Percentiles rank a stretch among this genome's conserved stretches.
These are phyloP conservation scores for Fonsecaea pugnacius DNA, from an alignment of 2,329 filamentous ascomycete genomes.

Conservation along the genomic window DNA sequence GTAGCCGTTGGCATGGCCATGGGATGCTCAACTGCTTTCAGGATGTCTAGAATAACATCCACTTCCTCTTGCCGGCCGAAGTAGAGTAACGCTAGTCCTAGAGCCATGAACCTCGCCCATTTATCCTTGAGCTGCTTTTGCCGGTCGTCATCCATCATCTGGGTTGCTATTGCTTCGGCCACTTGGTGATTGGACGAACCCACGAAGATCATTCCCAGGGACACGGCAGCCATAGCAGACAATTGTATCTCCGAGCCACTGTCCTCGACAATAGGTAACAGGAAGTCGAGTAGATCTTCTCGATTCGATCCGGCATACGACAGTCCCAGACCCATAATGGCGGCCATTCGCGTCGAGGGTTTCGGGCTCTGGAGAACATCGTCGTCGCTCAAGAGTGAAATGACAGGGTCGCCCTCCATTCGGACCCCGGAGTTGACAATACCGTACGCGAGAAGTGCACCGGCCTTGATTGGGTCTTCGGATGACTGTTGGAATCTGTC, in stretches of 20 bases:
- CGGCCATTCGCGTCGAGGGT: constrained; percentile 75
- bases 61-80: constrained; percentile 98
- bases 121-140: constrained; percentile 92
- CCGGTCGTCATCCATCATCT: constrained; percentile 90
- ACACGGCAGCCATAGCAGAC: constrained; percentile 91
- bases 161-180: constrained; percentile 87
- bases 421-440: constrained; percentile 94
- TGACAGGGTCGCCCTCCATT: constrained; percentile 84
- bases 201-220: constrained; percentile 87
- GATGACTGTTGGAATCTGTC: constrained; percentile 88
- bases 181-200: constrained; percentile 90
- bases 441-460: constrained; percentile 88
- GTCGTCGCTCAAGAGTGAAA: constrained; percentile 80
- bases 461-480: constrained; percentile 85
- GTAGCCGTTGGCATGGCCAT: constrained; percentile 96
- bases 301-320: constrained; percentile 95
- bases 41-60: constrained; percentile 94
- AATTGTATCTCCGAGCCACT: constrained; percentile 88
- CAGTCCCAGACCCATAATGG: constrained; percentile 94
- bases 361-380: constrained; percentile 80
- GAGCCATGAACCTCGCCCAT: constrained; percentile 95
- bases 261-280: constrained; percentile 86
- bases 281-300: constrained; percentile 79
- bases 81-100: constrained; percentile 90
- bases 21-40: constrained; percentile 95